Evolutionary conservation across 352 stramenopile species (phyloP), one percentile per base, ranked within the genome.

Genomic region (Phytophthora pisi): DNA sequence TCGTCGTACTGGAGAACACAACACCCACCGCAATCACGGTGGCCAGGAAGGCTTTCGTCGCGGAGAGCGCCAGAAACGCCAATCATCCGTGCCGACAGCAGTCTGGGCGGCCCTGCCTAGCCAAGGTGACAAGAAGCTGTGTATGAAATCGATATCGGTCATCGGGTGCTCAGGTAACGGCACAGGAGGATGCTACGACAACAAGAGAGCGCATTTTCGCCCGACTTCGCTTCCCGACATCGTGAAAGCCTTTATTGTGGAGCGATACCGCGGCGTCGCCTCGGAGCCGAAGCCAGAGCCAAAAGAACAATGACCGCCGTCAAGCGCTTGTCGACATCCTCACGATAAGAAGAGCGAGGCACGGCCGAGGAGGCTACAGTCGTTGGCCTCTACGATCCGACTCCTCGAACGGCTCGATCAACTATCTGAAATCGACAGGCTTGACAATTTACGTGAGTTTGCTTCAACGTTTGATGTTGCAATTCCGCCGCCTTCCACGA

Each of bases 171-270:
- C 43, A 4, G 43, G 53, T 4, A 38, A 63, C 24, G 24, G 52
- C 23, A n/a, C 2, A 0, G 55, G 55, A 34, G 55, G 55, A 6
- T 62, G 55, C n/a, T 52, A 54, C 8, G 42, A 62, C 43, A 54
- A 20, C 23, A 58, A 47, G 18, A 18, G 61, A 5, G 61, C 43
- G 13, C 61, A 63, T 18, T 63, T 68, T 5, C 31, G 34, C 0
- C 52, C 61, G 7, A 15, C 7, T 0, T 2, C 30, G 6, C 34
- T 68, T 9, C 61, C 52, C 0, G 45, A 36, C 7, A 40, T 49
- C 2, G 45, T 62, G 3, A 51, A 57, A 11, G 13, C 1, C 26
- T 36, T 5, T 5, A 63, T 63, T 9, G 36, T 4, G 15, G 53
- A 57, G n/a, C 8, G 28, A 1, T 63, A 40, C 15, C 2, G 58